These are phyloP conservation scores for Lecanicillium sp. DNA, from an alignment of 2,329 filamentous ascomycete genomes.

Conservation along the genomic window DNA sequence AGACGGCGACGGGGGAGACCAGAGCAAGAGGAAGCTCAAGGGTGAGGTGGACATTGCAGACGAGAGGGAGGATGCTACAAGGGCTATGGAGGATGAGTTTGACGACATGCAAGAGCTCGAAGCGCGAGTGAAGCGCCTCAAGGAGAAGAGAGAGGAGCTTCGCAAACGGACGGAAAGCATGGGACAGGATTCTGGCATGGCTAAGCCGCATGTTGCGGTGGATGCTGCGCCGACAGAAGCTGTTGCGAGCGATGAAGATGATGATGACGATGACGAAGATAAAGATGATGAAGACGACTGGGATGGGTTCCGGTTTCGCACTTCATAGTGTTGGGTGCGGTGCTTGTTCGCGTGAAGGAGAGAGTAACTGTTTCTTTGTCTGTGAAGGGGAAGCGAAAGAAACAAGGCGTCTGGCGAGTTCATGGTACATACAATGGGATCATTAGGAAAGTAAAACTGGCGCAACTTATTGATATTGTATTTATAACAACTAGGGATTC, in stretches of 20 bases:
- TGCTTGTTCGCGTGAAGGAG: not conserved
- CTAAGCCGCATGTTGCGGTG: constrained; percentile 12
- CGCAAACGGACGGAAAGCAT: constrained; percentile 27
- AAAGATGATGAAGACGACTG: constrained; percentile 47
- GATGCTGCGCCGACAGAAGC: constrained; percentile 9
- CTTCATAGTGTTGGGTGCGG: not conserved
- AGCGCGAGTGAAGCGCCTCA: constrained; percentile 57
- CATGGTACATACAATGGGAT: too few relatives aligned
- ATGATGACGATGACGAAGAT: constrained; percentile 41
- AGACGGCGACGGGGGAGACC: constrained; percentile 42
- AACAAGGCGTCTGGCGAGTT: too few relatives aligned
- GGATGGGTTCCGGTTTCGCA: constrained; percentile 46
- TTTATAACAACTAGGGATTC: too few relatives aligned
- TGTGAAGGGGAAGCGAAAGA: too few relatives aligned
- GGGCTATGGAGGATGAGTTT: constrained; percentile 67
- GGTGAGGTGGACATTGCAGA: constrained; percentile 40
- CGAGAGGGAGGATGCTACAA: constrained; percentile 67
- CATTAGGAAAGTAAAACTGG: too few relatives aligned
- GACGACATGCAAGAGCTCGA: constrained; percentile 78
- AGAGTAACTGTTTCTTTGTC: not conserved
- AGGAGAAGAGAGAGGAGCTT: constrained; percentile 63
- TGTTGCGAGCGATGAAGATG: constrained; percentile 31
- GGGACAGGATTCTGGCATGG: constrained; percentile 13
- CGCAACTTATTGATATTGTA: too few relatives aligned
- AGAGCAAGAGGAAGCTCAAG: constrained; percentile 42